Conservation (phyloP, 805 yeast genomes). For the Wickerhamiella siamensis region DNA sequence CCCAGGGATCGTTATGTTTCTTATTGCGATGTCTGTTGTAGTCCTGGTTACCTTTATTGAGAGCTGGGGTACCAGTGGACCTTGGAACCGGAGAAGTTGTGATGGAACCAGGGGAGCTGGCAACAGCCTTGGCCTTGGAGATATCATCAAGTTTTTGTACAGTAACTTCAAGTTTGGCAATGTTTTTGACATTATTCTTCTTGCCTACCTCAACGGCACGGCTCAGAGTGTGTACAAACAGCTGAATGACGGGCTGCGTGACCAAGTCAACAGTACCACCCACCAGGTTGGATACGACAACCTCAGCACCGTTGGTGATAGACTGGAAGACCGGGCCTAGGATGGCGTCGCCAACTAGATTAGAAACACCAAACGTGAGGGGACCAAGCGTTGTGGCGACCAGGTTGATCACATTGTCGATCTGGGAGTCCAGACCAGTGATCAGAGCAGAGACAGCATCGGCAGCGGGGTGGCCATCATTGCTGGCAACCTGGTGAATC, state of each 20-base stretch:
- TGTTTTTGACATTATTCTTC: background rate
- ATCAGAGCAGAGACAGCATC: slow-evolving; percentile 11
- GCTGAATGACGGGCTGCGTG: slow-evolving; percentile 1
- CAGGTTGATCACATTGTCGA: slow-evolving; percentile 17
- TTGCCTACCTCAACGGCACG: background rate
- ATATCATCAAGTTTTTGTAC: background rate
- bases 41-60: too few relatives aligned
- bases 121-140: background rate
- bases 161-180: background rate
- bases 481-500: slow-evolving; percentile 9
- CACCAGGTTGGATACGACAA: slow-evolving; percentile 15
- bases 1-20: too few relatives aligned
- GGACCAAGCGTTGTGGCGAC: slow-evolving; percentile 6
- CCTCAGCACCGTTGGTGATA: slow-evolving; percentile 23
- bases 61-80: too few relatives aligned
- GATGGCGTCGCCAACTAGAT: slow-evolving; percentile 10
- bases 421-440: slow-evolving; percentile 22
- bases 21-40: too few relatives aligned
- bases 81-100: too few relatives aligned
- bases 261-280: slow-evolving; percentile 16
- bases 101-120: too few relatives aligned
- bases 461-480: slow-evolving; percentile 16
- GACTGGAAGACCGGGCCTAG: slow-evolving; percentile 23
- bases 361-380: slow-evolving; percentile 13
- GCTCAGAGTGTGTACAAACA: too few relatives aligned